Evolutionary conservation across 257 asterid species (phyloP).

Genomic region (Salvia hispanica): DNA sequence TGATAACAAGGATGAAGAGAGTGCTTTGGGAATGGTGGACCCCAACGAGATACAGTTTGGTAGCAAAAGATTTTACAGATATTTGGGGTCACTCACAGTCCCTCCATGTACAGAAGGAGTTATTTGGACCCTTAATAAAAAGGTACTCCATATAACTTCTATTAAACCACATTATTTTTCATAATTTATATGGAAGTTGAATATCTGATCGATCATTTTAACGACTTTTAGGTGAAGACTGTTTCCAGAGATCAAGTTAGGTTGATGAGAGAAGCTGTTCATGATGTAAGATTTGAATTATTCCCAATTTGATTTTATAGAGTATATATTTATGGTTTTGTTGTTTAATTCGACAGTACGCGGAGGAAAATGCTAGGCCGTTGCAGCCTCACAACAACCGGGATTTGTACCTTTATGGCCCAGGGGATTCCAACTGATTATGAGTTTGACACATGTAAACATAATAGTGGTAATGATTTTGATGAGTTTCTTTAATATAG

Average conservation of each 20-base stretch:
- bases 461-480: not conserved
- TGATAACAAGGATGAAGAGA: conserved; percentile 30
- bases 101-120: conserved; percentile 85
- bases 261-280: conserved; percentile 64
- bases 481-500: no score
- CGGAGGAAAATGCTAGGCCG: conserved; percentile 70
- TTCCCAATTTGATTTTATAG: not conserved
- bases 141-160: conserved; percentile 34
- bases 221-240: conserved; percentile 50
- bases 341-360: conserved; percentile 43
- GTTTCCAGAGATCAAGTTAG: conserved; percentile 59
- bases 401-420: conserved; percentile 40
- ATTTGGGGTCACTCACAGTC: conserved; percentile 68
- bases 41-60: conserved; percentile 41
- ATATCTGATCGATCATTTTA: not conserved
- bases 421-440: conserved; percentile 26
- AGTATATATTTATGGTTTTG: not conserved
- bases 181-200: no score
- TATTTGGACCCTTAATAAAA: conserved; percentile 59
- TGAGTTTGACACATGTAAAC: not conserved
- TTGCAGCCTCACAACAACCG: conserved; percentile 46
- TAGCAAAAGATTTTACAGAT: conserved; percentile 45
- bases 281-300: conserved; percentile 55
- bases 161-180: not conserved
- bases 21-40: conserved; percentile 38